phyloP scores from a whole-genome alignment of 139 green algal genomes.

The Coelastrella sp. region DNA sequence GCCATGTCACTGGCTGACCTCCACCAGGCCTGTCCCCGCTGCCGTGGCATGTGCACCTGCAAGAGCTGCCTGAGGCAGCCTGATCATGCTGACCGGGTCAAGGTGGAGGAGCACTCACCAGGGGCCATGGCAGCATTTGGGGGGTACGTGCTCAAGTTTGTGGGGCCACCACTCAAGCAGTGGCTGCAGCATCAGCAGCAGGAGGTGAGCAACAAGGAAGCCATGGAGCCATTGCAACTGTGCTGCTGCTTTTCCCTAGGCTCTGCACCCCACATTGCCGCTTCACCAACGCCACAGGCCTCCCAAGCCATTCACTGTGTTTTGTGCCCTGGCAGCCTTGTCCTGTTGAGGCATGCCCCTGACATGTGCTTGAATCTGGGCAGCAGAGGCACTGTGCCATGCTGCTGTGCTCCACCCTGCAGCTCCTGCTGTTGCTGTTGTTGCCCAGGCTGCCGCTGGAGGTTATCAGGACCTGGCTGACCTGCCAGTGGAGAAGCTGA shows the following conservation, averaged over 20 bases:
- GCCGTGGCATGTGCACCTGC: background rate
- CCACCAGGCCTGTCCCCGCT: background rate
- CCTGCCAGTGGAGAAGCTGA: conserved; percentile 7
- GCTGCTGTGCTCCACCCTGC: background rate
- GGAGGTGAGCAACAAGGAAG: background rate
- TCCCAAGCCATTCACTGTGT: background rate
- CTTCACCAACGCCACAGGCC: no score
- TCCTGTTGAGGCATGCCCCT: background rate
- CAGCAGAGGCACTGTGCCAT: background rate
- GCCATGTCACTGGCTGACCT: background rate
- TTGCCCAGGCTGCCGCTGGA: background rate
- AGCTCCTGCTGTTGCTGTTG: background rate
- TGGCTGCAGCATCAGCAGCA: background rate
- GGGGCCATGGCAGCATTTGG: background rate
- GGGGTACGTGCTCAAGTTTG: background rate
- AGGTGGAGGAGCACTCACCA: background rate
- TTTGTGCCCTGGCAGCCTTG: background rate
- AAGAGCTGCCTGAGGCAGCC: conserved; percentile 18
- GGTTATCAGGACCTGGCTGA: background rate
- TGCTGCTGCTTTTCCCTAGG: background rate
- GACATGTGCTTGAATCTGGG: background rate
- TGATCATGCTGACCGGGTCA: background rate
- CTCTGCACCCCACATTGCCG: background rate
- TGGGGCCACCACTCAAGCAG: background rate
- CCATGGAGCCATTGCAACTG: no score